phyloP scores from a whole-genome alignment of 257 asterid genomes.

The Nicotiana tomentosiformis region DNA sequence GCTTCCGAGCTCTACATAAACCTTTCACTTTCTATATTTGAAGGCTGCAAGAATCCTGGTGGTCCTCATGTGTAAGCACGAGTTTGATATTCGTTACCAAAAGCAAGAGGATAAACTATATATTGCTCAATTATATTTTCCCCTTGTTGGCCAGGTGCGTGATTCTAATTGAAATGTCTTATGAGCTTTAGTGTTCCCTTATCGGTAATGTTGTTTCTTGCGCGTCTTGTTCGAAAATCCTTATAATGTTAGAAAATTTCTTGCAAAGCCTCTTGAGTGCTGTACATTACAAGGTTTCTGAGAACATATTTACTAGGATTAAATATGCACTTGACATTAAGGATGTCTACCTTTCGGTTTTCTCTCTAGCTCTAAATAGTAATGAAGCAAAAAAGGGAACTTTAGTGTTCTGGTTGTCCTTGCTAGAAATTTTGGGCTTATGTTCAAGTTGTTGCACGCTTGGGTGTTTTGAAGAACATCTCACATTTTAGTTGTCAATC shows the following conservation, averaged over 20 bases:
- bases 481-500: too few species aligned
- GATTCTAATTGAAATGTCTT: background rate
- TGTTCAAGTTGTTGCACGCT: too few species aligned
- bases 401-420: too few species aligned
- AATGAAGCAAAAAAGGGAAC: too few species aligned
- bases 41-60: slow-evolving; percentile 95
- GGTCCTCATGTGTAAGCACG: slow-evolving; percentile 94
- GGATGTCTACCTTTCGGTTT: too few species aligned
- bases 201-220: background rate
- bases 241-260: background rate
- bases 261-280: background rate
- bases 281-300: background rate
- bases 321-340: too few species aligned
- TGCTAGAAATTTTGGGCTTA: too few species aligned
- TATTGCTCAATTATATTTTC: slow-evolving; percentile 93
- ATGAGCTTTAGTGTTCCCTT: background rate
- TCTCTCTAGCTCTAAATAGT: too few species aligned
- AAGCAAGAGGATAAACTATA: slow-evolving; percentile 96
- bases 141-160: slow-evolving; percentile 91
- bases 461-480: too few species aligned
- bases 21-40: slow-evolving; percentile 21
- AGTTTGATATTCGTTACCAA: slow-evolving; percentile 93
- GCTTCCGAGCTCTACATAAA: slow-evolving; percentile 6
- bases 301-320: background rate
- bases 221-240: background rate